A percentile compares a stretch with the other conserved stretches of the same genome.
phyloP scores from a whole-genome alignment of 441 rosid genomes.

The Dalechampia spathulata region DNA sequence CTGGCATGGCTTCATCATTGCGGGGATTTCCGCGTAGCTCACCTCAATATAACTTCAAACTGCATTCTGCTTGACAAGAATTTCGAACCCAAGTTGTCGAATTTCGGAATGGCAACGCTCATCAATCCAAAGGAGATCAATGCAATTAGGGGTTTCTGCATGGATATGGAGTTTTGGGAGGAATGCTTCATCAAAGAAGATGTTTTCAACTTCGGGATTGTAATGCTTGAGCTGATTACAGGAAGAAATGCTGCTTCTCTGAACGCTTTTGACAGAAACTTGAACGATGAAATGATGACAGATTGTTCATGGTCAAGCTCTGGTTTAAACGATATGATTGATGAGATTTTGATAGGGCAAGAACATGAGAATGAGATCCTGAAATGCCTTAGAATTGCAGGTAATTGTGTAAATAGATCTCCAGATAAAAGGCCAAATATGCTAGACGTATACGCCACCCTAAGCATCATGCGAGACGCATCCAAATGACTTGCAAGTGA shows the following conservation, averaged over 20 bases:
- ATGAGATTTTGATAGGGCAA: too few relatives aligned
- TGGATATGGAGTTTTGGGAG: slow-evolving; percentile 16
- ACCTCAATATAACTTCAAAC: slow-evolving; percentile 31
- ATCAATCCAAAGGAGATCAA: slow-evolving; percentile 1
- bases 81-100: slow-evolving; percentile 29
- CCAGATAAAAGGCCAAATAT: slow-evolving; percentile 4
- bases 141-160: neutral
- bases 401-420: neutral
- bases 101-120: slow-evolving; percentile 11
- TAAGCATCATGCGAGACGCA: neutral
- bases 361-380: too few relatives aligned
- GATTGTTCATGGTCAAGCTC: too few relatives aligned
- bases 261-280: neutral
- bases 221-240: slow-evolving; percentile 1
- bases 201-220: neutral
- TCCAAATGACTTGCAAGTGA: too few relatives aligned
- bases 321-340: too few relatives aligned
- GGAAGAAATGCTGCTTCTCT: neutral
- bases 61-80: slow-evolving; percentile 20
- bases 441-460: neutral
- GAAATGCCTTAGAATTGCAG: neutral
- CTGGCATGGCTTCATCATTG: slow-evolving; percentile 41
- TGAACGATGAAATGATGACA: neutral
- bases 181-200: neutral
- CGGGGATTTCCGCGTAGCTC: slow-evolving; percentile 25